Percentiles rank a stretch among this genome's conserved stretches.
Conservation (phyloP, 257 asterid genomes). For the Echium plantagineum region DNA sequence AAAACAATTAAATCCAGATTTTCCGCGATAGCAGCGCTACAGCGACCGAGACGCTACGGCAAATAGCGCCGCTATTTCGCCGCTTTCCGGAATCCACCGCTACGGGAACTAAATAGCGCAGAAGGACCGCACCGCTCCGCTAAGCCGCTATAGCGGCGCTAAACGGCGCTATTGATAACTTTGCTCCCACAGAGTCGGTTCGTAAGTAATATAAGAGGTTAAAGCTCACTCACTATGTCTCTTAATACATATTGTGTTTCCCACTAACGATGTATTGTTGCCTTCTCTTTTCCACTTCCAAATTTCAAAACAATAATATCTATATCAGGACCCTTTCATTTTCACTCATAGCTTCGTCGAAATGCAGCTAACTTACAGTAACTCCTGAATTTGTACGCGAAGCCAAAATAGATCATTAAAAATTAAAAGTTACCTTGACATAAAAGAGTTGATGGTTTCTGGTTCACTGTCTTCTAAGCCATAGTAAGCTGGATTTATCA, state of each 20-base stretch:
- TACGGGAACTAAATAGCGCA: too few relatives aligned
- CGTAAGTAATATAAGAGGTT: too few relatives aligned
- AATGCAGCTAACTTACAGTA: background rate
- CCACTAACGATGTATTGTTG: constrained; percentile 6
- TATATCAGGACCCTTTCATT: background rate
- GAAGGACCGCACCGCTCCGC: too few relatives aligned
- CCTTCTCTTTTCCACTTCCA: constrained; percentile 1
- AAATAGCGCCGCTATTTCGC: too few relatives aligned
- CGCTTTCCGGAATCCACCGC: too few relatives aligned
- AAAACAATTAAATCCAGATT: too few relatives aligned
- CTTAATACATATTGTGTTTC: background rate
- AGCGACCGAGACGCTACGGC: too few relatives aligned
- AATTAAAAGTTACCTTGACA: constrained; percentile 56
- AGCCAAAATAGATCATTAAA: background rate
- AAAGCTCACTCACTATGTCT: too few relatives aligned
- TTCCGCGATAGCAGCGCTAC: too few relatives aligned
- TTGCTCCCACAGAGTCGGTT: too few relatives aligned
- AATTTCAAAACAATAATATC: background rate
- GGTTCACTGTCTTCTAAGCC: constrained; percentile 80
- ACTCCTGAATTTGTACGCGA: background rate
- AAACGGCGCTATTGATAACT: too few relatives aligned
- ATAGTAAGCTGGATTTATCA: constrained; percentile 86
- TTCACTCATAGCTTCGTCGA: background rate
- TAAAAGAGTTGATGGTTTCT: constrained; percentile 64
- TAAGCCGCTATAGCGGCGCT: too few relatives aligned